These are phyloP conservation scores for Chlamydomonas eustigma DNA, from an alignment of 139 green algal genomes.

Conservation along the genomic window DNA sequence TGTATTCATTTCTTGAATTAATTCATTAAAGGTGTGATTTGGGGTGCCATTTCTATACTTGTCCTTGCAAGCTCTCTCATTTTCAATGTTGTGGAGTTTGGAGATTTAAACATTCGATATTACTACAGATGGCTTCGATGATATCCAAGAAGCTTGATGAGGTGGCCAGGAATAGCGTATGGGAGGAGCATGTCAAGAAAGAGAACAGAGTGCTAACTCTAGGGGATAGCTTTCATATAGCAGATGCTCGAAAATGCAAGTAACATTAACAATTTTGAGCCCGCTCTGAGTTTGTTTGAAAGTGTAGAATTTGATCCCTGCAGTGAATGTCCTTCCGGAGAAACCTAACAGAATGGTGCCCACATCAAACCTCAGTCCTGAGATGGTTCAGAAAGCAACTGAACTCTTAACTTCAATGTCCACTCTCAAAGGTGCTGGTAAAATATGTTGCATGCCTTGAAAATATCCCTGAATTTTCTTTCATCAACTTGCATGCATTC, in stretches of 20 bases:
- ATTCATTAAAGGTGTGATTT: too few relatives aligned
- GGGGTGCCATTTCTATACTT: too few relatives aligned
- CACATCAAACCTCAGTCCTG: constrained; percentile 31
- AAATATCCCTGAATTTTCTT: not conserved
- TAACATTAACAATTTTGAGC: not conserved
- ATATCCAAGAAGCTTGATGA: constrained; percentile 25
- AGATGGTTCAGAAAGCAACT: constrained; percentile 19
- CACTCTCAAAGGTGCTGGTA: constrained; percentile 16
- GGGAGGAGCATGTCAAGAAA: constrained; percentile 38
- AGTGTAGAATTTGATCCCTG: constrained; percentile 1
- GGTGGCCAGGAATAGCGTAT: constrained; percentile 18
- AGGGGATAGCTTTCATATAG: constrained; percentile 39
- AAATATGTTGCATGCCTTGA: not conserved
- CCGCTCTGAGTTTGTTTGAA: not conserved
- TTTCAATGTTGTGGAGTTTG: too few relatives aligned
- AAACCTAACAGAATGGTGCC: constrained; percentile 57
- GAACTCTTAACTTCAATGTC: constrained; percentile 19
- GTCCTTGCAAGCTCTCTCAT: too few relatives aligned
- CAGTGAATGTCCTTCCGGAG: constrained; percentile 59
- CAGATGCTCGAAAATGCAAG: constrained; percentile 42
- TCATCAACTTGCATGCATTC: not conserved
- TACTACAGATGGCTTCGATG: constrained; percentile 17
- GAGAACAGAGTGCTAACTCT: constrained; percentile 42
- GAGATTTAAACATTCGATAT: not conserved
- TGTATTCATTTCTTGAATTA: too few relatives aligned